Conservation (phyloP, 2,329 filamentous ascomycete species). For the Trichoderma sp. region DNA sequence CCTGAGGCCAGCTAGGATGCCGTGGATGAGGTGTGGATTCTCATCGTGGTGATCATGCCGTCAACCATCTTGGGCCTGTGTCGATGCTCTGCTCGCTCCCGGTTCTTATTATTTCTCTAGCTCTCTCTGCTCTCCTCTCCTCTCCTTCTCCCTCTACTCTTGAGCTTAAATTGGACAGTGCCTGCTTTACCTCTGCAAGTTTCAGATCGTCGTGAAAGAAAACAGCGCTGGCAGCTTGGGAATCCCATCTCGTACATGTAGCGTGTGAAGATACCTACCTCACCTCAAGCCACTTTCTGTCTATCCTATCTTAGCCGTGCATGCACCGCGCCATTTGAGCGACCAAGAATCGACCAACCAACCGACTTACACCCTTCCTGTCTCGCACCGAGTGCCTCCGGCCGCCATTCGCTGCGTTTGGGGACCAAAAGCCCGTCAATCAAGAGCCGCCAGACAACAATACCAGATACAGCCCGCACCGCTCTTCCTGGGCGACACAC, state of each 20-base stretch:
- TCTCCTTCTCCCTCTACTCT: not conserved
- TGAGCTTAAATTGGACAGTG: not conserved
- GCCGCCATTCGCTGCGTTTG: conserved; percentile 18
- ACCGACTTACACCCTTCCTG: conserved; percentile 23
- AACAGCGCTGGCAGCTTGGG: not conserved
- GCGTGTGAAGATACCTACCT: conserved; percentile 5
- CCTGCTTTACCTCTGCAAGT: not conserved
- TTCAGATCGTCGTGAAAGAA: not conserved
- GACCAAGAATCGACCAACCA: conserved; percentile 18
- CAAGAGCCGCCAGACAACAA: conserved; percentile 13
- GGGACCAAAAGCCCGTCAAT: not conserved
- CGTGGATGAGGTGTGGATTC: conserved; percentile 7
- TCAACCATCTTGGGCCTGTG: conserved; percentile 12
- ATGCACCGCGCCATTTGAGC: conserved; percentile 11
- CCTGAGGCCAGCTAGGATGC: not conserved
- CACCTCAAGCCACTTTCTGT: conserved; percentile 10
- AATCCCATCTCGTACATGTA: not conserved
- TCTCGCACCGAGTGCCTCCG: not conserved
- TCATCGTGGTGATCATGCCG: conserved; percentile 15
- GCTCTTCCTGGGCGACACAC: conserved; percentile 1
- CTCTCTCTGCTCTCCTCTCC: not conserved
- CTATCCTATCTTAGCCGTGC: conserved; percentile 17
- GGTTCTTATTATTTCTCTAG: not conserved
- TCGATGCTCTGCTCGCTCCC: not conserved
- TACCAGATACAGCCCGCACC: conserved; percentile 8